Evolutionary conservation across 2,329 filamentous ascomycete genomes (phyloP).

Genomic region (Curvularia sp.): DNA sequence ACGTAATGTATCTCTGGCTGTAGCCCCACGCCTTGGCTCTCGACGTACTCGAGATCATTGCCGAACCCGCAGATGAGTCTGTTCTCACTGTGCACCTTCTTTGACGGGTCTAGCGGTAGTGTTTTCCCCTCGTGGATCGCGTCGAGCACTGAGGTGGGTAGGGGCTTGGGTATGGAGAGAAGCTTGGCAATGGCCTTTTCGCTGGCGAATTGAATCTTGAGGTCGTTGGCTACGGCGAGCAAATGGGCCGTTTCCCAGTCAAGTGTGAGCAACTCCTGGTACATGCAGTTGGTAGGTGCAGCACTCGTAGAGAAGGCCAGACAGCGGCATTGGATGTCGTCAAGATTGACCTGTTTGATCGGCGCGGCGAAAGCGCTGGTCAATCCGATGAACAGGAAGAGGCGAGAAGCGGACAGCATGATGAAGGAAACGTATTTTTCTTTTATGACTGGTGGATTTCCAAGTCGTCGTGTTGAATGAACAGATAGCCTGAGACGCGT

Average conservation of each 20-base stretch:
- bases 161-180: constrained; percentile 26
- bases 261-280: constrained; percentile 30
- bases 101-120: constrained; percentile 9
- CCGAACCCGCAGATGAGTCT: constrained; percentile 37
- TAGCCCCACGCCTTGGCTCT: not conserved
- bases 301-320: constrained; percentile 32
- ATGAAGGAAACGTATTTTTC: not conserved
- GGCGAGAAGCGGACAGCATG: constrained; percentile 13
- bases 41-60: constrained; percentile 31
- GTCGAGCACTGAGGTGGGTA: constrained; percentile 31
- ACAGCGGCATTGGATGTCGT: constrained; percentile 38
- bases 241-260: constrained; percentile 35
- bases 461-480: not conserved
- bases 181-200: constrained; percentile 29
- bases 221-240: constrained; percentile 30
- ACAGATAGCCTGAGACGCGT: not conserved
- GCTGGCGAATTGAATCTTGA: constrained; percentile 38
- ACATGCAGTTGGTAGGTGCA: constrained; percentile 30
- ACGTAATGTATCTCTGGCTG: constrained; percentile 25
- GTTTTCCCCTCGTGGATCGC: constrained; percentile 23
- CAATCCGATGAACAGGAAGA: constrained; percentile 17
- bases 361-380: constrained; percentile 21
- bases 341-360: constrained; percentile 20
- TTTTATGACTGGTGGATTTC: not conserved
- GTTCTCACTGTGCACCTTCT: constrained; percentile 24